Evolutionary conservation across 495 filamentous ascomycete species (phyloP).

Genomic region (Friedmanniomyces endolithicus): DNA sequence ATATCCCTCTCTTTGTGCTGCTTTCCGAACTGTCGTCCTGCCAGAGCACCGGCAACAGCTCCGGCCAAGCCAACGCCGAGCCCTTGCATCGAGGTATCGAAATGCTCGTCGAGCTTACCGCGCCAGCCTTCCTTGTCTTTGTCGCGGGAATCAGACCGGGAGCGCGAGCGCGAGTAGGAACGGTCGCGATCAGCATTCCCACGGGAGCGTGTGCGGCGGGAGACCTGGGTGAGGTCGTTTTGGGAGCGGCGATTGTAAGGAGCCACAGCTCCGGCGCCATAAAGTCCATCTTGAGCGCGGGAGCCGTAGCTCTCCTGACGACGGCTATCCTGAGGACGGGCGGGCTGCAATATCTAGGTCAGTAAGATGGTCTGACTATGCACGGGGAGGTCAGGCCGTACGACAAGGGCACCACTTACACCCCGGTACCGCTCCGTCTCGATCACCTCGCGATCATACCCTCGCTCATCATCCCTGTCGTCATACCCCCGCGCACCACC

Average conservation of each 20-base stretch:
- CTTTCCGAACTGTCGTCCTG: slow-evolving; percentile 15
- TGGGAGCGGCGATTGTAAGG: slow-evolving; percentile 16
- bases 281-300: background rate
- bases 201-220: slow-evolving; percentile 10
- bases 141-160: slow-evolving; percentile 7
- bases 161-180: slow-evolving; percentile 9
- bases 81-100: slow-evolving; percentile 18
- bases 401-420: slow-evolving; percentile 14
- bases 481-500: slow-evolving; percentile 12
- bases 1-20: slow-evolving; percentile 16
- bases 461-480: slow-evolving; percentile 6
- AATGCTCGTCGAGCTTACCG: slow-evolving; percentile 19
- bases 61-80: slow-evolving; percentile 16
- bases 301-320: slow-evolving; percentile 4
- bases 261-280: slow-evolving; percentile 17
- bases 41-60: slow-evolving; percentile 18
- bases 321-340: slow-evolving; percentile 2
- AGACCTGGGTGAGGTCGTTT: slow-evolving; percentile 5
- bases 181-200: slow-evolving; percentile 8
- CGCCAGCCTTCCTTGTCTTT: slow-evolving; percentile 1
- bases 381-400: background rate
- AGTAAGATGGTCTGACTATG: background rate
- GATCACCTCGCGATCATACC: slow-evolving; percentile 15
- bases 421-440: slow-evolving; percentile 19
- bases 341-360: slow-evolving; percentile 7